Conservation (phyloP, 805 yeast species). For the Yarrowia divulgata region DNA sequence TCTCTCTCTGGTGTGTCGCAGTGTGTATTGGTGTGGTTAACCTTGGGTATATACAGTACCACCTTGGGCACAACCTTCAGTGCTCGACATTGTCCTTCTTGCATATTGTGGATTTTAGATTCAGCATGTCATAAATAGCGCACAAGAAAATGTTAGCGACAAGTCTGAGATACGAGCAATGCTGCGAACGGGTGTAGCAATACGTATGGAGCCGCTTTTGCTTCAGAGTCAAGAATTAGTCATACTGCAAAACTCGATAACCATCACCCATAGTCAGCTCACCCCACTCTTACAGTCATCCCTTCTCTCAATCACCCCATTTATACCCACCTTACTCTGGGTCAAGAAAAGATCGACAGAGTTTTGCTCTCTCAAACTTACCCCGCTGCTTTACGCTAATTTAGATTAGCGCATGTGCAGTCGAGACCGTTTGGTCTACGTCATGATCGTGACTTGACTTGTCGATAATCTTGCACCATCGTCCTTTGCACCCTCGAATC, state of each 20-base stretch:
- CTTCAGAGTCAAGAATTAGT: too few relatives aligned
- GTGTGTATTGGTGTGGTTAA: neutral
- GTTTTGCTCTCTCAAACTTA: constrained; percentile 36
- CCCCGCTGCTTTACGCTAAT: constrained; percentile 38
- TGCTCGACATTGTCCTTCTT: constrained; percentile 12
- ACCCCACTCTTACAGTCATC: too few relatives aligned
- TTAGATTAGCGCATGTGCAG: constrained; percentile 36
- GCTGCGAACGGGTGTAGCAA: too few relatives aligned
- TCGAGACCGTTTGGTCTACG: constrained; percentile 38
- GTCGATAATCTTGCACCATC: constrained; percentile 8
- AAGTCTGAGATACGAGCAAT: neutral
- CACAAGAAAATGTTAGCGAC: constrained; percentile 20
- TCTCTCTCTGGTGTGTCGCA: constrained; percentile 3
- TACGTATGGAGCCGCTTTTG: too few relatives aligned
- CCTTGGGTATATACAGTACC: neutral
- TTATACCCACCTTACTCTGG: constrained; percentile 5
- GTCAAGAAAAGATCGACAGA: constrained; percentile 14
- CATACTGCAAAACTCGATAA: too few relatives aligned
- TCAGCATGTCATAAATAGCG: constrained; percentile 33
- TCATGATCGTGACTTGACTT: constrained; percentile 36
- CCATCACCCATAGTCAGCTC: too few relatives aligned
- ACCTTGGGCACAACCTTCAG: too few relatives aligned
- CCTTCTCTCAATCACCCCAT: neutral
- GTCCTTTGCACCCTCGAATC: neutral
- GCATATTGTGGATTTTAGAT: constrained; percentile 8